Percentiles rank a stretch among this genome's conserved stretches.
Conservation (phyloP, 208 protist genomes). For the Leishmania martiniquensis region DNA sequence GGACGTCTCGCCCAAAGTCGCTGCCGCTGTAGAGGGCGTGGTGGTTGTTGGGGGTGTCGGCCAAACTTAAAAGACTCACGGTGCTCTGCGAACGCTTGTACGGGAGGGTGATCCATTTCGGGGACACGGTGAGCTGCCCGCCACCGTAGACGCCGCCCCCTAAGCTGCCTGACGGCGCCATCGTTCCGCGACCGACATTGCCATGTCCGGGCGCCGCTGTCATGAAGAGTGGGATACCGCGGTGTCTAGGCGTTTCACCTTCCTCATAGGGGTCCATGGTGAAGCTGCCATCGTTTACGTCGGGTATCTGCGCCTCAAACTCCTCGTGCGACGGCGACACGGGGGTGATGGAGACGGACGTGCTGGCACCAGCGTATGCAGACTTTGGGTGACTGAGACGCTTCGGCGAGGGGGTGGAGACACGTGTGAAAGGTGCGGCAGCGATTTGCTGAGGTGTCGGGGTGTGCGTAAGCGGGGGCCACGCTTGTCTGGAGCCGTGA, state of each 20-base stretch:
- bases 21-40: conserved; percentile 12
- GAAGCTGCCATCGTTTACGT: conserved; percentile 13
- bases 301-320: not conserved
- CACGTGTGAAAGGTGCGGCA: not conserved
- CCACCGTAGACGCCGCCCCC: not conserved
- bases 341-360: not conserved
- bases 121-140: not conserved
- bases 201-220: no score
- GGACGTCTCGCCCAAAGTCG: conserved; percentile 10
- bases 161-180: not conserved
- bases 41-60: not conserved
- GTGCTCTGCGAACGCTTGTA: conserved; percentile 4
- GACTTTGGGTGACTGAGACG: not conserved
- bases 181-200: not conserved
- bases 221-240: not conserved
- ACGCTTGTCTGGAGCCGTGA: not conserved
- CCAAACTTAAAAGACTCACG: conserved; percentile 9
- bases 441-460: not conserved
- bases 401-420: not conserved
- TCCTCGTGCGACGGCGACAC: not conserved
- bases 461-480: not conserved
- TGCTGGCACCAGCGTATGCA: not conserved
- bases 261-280: conserved; percentile 16
- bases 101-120: conserved; percentile 3
- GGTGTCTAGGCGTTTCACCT: not conserved